phyloP scores from a whole-genome alignment of 441 rosid genomes.

The Capsella rubella region DNA sequence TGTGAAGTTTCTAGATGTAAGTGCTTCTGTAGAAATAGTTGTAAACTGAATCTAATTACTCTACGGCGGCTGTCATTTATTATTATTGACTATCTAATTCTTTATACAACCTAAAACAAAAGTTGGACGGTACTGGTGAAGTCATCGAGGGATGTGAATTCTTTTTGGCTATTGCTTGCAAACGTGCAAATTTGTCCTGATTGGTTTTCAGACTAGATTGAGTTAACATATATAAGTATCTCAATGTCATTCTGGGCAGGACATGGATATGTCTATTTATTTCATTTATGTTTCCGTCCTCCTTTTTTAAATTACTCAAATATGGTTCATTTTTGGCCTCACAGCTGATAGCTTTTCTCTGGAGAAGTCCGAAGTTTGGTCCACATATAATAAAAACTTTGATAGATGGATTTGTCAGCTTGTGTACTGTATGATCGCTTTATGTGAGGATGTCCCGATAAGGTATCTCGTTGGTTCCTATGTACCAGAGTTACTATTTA shows the following conservation, averaged over 20 bases:
- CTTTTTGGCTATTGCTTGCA: constrained; percentile 20
- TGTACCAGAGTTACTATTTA: constrained; percentile 24
- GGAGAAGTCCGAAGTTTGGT: constrained; percentile 81
- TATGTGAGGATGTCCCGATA: constrained; percentile 78
- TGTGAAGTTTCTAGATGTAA: constrained; percentile 15
- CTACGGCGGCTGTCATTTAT: constrained; percentile 4
- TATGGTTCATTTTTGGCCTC: constrained; percentile 38
- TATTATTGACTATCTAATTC: constrained; percentile 12
- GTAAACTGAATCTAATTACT: constrained; percentile 25
- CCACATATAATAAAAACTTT: constrained; percentile 77
- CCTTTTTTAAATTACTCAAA: constrained; percentile 29
- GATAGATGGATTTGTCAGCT: constrained; percentile 94
- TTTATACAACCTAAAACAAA: constrained; percentile 23
- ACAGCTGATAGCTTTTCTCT: constrained; percentile 70
- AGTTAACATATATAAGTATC: constrained; percentile 14
- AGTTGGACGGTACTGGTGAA: constrained; percentile 22
- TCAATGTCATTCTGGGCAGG: constrained; percentile 22
- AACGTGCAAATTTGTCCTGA: constrained; percentile 19
- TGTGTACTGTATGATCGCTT: constrained; percentile 75
- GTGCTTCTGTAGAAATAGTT: constrained; percentile 15
- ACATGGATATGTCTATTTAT: constrained; percentile 10
- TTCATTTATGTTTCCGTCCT: constrained; percentile 17
- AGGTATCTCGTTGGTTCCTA: constrained; percentile 55
- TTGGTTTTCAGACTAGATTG: constrained; percentile 7
- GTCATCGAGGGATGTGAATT: constrained; percentile 26